Evolutionary conservation across 2,329 filamentous ascomycete genomes (phyloP).

Genomic region (Sordariomycetes sp.): DNA sequence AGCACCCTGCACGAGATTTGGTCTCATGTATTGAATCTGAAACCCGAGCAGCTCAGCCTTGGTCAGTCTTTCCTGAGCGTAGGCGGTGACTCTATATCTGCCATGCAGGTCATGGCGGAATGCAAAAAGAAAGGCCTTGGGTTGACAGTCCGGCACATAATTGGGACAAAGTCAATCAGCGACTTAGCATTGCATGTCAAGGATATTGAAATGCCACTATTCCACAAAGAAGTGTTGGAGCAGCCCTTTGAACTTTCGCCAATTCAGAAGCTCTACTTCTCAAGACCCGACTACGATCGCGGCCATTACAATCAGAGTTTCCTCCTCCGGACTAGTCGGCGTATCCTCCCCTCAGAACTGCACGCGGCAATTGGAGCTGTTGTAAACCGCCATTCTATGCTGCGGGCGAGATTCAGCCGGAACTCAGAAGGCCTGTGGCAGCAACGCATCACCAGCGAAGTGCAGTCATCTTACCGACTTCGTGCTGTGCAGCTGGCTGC

Average conservation of each 20-base stretch:
- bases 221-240: constrained; percentile 13
- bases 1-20: constrained; percentile 20
- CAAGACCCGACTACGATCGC: background rate
- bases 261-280: constrained; percentile 8
- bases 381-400: constrained; percentile 8
- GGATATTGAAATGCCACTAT: constrained; percentile 1
- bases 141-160: constrained; percentile 21
- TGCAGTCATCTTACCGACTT: constrained; percentile 1
- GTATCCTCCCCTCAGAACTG: background rate
- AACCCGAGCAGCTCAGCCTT: constrained; percentile 15
- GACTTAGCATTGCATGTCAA: constrained; percentile 14
- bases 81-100: constrained; percentile 31
- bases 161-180: constrained; percentile 16
- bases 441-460: constrained; percentile 3
- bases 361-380: constrained; percentile 1
- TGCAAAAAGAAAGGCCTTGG: constrained; percentile 18
- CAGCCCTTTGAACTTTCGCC: constrained; percentile 19
- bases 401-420: constrained; percentile 7
- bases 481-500: constrained; percentile 4
- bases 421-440: constrained; percentile 2
- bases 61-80: constrained; percentile 26
- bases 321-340: constrained; percentile 1
- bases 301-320: constrained; percentile 3
- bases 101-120: constrained; percentile 29
- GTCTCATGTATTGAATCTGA: constrained; percentile 28